Percentiles rank a stretch among this genome's conserved stretches.
These are phyloP conservation scores for Orbilia javanica DNA, from an alignment of 2,329 filamentous ascomycete species.

Conservation along the genomic window DNA sequence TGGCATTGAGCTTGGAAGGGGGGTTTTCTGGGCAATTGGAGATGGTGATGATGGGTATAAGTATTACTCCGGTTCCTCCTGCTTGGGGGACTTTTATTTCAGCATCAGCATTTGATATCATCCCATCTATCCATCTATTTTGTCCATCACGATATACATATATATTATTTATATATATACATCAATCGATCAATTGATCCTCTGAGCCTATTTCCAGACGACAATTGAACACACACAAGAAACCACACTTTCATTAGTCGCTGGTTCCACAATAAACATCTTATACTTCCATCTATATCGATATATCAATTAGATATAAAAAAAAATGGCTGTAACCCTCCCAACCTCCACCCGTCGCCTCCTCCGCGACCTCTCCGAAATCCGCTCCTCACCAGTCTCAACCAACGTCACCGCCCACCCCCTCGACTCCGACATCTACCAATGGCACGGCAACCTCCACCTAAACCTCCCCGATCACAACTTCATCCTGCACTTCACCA, in stretches of 20 bases:
- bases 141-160: not conserved
- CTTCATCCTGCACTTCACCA: constrained; percentile 48
- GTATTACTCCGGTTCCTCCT: constrained; percentile 10
- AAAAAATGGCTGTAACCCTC: constrained; percentile 39
- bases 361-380: constrained; percentile 51
- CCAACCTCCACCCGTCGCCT: constrained; percentile 55
- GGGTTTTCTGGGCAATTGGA: not conserved
- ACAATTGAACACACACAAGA: not conserved
- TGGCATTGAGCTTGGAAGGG: not conserved
- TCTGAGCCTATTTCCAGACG: constrained; percentile 19
- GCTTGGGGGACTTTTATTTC: not conserved
- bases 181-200: not conserved
- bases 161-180: not conserved
- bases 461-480: not conserved
- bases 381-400: constrained; percentile 42
- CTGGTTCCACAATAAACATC: constrained; percentile 24
- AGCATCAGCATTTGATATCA: constrained; percentile 24
- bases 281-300: constrained; percentile 10
- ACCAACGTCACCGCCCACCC: constrained; percentile 41
- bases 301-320: not conserved
- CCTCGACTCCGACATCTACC: constrained; percentile 48
- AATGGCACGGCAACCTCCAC: constrained; percentile 58
- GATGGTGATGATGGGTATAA: constrained; percentile 14
- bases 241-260: constrained; percentile 55
- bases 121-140: too few species aligned